Evolutionary conservation across 208 protist genomes (phyloP).

Genomic region (Wallacemonas sp.): DNA sequence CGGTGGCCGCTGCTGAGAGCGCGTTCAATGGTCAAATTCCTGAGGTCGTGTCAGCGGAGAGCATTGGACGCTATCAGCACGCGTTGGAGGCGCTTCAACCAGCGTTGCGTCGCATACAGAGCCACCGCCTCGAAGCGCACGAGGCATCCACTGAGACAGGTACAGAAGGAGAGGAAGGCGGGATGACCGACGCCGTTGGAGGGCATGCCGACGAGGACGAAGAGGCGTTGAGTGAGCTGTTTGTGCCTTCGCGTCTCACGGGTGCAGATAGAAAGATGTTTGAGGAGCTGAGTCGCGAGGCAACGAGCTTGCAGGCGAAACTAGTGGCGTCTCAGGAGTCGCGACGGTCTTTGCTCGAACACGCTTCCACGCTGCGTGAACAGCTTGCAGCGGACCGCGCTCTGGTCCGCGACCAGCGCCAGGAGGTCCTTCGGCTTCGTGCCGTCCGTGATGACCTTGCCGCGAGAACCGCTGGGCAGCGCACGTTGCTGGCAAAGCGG

Average conservation of each 20-base stretch:
- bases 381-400: conserved; percentile 64
- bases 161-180: too few relatives aligned
- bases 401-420: conserved; percentile 63
- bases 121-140: too few relatives aligned
- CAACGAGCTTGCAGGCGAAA: conserved; percentile 39
- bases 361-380: conserved; percentile 20
- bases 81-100: conserved; percentile 3
- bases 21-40: not conserved
- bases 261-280: conserved; percentile 14
- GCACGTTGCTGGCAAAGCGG: conserved; percentile 44
- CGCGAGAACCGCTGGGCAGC: conserved; percentile 14
- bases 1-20: not conserved
- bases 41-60: not conserved
- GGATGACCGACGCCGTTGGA: too few relatives aligned
- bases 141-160: too few relatives aligned
- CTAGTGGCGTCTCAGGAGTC: conserved; percentile 43
- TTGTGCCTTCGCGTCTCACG: conserved; percentile 21
- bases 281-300: conserved; percentile 42
- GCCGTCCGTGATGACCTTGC: conserved; percentile 28
- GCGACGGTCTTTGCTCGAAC: conserved; percentile 29
- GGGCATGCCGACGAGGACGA: too few relatives aligned
- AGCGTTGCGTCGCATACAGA: not conserved
- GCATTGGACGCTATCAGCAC: not conserved
- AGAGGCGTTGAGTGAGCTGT: too few relatives aligned
- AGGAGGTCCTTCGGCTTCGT: conserved; percentile 41